Evolutionary conservation across 2,329 filamentous ascomycete genomes (phyloP).

Genomic region (Teratosphaeria nubilosa): DNA sequence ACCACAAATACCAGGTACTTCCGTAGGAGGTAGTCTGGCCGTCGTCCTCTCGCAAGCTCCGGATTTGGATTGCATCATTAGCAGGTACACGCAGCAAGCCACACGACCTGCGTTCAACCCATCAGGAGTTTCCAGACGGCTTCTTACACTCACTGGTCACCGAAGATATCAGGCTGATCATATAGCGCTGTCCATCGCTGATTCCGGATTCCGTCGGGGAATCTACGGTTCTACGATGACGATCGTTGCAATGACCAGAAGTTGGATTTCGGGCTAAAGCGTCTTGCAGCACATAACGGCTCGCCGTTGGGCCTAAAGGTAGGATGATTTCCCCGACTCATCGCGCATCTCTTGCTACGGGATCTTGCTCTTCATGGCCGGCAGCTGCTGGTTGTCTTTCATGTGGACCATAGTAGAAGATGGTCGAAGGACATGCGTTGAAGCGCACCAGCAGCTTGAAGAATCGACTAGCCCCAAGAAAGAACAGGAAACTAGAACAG

Average conservation of each 20-base stretch:
- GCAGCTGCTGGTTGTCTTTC: not conserved
- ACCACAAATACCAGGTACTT: not conserved
- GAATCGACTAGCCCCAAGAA: not conserved
- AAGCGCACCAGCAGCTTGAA: slow-evolving; percentile 7
- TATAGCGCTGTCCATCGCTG: not conserved
- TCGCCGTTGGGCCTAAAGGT: not conserved
- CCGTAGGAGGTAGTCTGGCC: not conserved
- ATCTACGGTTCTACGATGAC: not conserved
- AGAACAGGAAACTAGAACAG: slow-evolving; percentile 3
- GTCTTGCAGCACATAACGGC: not conserved
- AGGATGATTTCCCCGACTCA: not conserved
- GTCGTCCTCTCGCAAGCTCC: not conserved
- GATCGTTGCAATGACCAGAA: not conserved
- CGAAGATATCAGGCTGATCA: not conserved
- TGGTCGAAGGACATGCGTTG: not conserved
- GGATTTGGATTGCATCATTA: not conserved
- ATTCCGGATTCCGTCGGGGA: not conserved
- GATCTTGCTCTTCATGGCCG: not conserved
- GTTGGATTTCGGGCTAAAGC: not conserved
- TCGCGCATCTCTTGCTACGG: not conserved
- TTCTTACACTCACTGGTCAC: not conserved
- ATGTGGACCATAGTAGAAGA: not conserved
- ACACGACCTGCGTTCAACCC: not conserved
- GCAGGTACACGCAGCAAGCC: not conserved
- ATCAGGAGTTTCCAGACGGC: not conserved